A percentile compares a stretch with the other conserved stretches of the same genome.
These are phyloP conservation scores for Chaetomium globosum DNA, from an alignment of 2,329 filamentous ascomycete species.

Conservation along the genomic window DNA sequence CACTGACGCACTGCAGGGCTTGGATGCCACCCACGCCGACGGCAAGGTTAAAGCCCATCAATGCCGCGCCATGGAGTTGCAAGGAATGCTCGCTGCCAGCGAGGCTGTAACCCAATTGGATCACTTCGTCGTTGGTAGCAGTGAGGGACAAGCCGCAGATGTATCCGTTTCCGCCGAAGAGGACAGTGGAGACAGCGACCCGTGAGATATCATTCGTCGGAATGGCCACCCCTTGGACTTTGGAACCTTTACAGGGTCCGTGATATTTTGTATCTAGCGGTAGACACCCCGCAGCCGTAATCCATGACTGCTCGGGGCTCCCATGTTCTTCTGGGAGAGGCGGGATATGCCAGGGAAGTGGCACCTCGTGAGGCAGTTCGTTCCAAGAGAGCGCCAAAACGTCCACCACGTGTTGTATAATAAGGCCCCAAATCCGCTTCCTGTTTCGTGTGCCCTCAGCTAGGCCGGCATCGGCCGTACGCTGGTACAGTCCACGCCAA, in stretches of 20 bases:
- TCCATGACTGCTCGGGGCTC: neutral
- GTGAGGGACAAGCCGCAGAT: constrained; percentile 5
- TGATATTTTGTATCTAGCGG: neutral
- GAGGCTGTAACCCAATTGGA: neutral
- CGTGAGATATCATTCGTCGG: neutral
- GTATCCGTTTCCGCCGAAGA: neutral
- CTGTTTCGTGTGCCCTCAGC: neutral
- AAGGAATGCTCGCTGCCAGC: neutral
- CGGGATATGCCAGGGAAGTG: neutral
- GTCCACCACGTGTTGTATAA: neutral
- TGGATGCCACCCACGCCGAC: constrained; percentile 16
- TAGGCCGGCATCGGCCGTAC: neutral
- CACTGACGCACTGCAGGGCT: constrained; percentile 8
- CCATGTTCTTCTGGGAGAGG: neutral
- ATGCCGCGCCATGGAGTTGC: neutral
- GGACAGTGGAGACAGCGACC: neutral
- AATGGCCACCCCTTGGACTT: neutral
- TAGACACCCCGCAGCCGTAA: neutral
- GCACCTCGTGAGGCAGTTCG: neutral
- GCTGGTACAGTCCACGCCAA: constrained; percentile 9
- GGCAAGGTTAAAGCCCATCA: neutral
- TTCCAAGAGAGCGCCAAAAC: neutral
- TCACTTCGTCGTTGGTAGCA: neutral
- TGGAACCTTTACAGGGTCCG: neutral
- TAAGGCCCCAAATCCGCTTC: constrained; percentile 3